phyloP scores from a whole-genome alignment of 495 filamentous ascomycete species.

The Podospora tetraspora region DNA sequence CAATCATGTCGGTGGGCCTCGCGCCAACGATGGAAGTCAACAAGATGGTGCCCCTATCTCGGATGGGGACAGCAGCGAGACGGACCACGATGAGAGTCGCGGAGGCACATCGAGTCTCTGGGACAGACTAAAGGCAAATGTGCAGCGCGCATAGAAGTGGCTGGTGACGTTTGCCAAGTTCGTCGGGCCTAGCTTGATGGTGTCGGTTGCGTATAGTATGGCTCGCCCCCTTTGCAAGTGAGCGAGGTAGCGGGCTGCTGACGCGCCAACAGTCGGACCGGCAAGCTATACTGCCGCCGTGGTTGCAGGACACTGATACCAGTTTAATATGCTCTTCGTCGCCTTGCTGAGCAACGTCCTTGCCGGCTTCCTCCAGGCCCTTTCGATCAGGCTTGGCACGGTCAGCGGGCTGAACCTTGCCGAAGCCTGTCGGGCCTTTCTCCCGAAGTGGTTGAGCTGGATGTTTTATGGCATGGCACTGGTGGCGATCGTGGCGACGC shows the following conservation, averaged over 20 bases:
- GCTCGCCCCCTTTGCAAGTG: slow-evolving; percentile 21
- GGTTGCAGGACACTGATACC: slow-evolving; percentile 26
- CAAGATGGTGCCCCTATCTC: too few relatives aligned
- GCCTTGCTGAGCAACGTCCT: slow-evolving; percentile 28
- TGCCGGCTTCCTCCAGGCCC: slow-evolving; percentile 28
- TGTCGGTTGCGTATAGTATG: slow-evolving; percentile 63
- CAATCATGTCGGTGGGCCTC: too few relatives aligned
- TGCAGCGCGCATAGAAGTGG: slow-evolving; percentile 17
- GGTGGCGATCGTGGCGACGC: slow-evolving; percentile 26
- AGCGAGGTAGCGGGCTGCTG: neutral
- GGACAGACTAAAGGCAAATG: neutral
- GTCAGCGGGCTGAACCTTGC: slow-evolving; percentile 30
- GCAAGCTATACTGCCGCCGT: slow-evolving; percentile 32
- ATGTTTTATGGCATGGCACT: slow-evolving; percentile 27
- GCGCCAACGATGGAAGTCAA: too few relatives aligned
- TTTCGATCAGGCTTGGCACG: slow-evolving; percentile 28
- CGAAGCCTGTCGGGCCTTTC: slow-evolving; percentile 23
- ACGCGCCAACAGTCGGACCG: slow-evolving; percentile 21
- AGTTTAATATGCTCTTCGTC: slow-evolving; percentile 27
- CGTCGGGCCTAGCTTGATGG: slow-evolving; percentile 80
- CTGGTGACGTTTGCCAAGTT: slow-evolving; percentile 67
- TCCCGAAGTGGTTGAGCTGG: slow-evolving; percentile 28
- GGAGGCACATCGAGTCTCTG: too few relatives aligned
- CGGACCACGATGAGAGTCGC: too few relatives aligned
- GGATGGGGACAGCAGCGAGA: too few relatives aligned